Conservation (phyloP, 495 filamentous ascomycete species). For the Hapsidospora chrysogenum region DNA sequence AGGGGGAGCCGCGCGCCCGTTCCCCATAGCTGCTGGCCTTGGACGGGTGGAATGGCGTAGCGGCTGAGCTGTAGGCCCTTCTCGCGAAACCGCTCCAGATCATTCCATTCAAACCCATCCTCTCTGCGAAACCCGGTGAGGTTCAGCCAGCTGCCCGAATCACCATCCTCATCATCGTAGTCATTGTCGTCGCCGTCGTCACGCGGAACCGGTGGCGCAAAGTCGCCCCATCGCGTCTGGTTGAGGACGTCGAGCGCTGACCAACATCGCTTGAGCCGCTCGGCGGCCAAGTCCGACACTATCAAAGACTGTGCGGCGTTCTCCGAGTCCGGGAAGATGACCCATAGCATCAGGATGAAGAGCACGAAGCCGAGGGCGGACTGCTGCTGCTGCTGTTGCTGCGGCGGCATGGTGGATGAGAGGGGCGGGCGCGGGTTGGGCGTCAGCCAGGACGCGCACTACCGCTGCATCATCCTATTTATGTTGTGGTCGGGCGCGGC, state of each 20-base stretch:
- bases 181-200: background rate
- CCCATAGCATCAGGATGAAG: conserved; percentile 23
- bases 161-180: conserved; percentile 4
- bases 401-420: conserved; percentile 14
- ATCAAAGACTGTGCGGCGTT: background rate
- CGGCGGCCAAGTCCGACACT: conserved; percentile 15
- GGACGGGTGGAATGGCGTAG: conserved; percentile 16
- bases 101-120: conserved; percentile 62
- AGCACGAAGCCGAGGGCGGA: conserved; percentile 20
- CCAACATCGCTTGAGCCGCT: conserved; percentile 29
- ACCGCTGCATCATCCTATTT: background rate
- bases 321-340: conserved; percentile 16
- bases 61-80: conserved; percentile 25
- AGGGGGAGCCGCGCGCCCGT: conserved; percentile 29
- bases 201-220: conserved; percentile 26
- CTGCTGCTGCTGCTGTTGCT: conserved; percentile 26
- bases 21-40: conserved; percentile 14
- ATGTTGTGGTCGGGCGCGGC: background rate
- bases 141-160: conserved; percentile 43
- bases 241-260: conserved; percentile 50
- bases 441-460: background rate
- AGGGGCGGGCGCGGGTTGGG: too few relatives aligned
- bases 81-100: conserved; percentile 29
- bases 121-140: conserved; percentile 56
- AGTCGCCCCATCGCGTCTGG: conserved; percentile 57